Base-by-base conservation (phyloP, 1,284 basidiomycete species). In the Tilletia indica region DNA sequence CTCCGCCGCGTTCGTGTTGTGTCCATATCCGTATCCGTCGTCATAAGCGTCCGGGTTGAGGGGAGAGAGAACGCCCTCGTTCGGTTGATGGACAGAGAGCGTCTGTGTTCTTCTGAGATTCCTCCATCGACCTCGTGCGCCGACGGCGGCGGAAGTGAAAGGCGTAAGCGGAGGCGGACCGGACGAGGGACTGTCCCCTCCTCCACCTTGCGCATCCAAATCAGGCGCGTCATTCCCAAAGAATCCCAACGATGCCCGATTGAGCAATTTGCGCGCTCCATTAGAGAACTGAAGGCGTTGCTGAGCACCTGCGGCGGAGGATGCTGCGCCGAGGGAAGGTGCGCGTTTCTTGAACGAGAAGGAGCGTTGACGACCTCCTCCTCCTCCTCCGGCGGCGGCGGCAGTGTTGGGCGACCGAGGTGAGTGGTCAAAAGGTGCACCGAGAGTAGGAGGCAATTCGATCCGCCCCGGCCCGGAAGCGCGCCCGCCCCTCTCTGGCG, bases 61-160 rank as follows among this genome's bases (percentile, higher is more conserved):
- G 2, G 45, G 42, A 45, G 42, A 48, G 61, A 64, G 61, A 4
- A 42, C 61, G 14, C 38, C 61, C 61, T 64, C 38, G 36, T 34
- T 38, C 31, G 3, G 61, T 38, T 72, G 67, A 68, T 67, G 3
- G 70, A 75, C 49, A 71, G 68, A 19, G 74, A 78, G 69, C 71
- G 61, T 64, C 34, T 64, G 34, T 3, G 12, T 64, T 19, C 61
- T 34, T 3, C 61, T 34, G 19, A 64, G 38, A 21, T 64, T 42
- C 36, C 34, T 38, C 61, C 61, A 64, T 12, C 61, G 34, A n/a
- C 34, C n/a, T 16, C 61, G 38, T 4, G 66, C 47, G n/a, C 47
- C 47, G 47, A n/a, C 42, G 36, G 31, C 31, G 2, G 58, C n/a
- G 25, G 21, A 8, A 11, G 58, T 8, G 31, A 39, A 34, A 19